Conservation (phyloP, 2,329 filamentous ascomycete genomes). For the Colletotrichum echinochloae region DNA sequence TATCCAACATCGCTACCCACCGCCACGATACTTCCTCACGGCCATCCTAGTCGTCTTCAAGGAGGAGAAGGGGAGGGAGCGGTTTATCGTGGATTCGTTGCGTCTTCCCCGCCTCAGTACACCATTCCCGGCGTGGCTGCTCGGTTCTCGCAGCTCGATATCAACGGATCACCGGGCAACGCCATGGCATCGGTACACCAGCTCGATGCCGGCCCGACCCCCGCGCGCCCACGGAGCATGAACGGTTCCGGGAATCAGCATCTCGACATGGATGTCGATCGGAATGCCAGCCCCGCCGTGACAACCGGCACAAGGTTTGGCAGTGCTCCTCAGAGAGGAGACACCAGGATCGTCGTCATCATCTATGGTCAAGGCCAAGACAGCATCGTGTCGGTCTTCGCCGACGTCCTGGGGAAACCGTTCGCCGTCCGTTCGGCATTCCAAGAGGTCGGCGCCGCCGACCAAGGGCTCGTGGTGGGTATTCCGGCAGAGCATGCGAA, state of each 20-base stretch:
- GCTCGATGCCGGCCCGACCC: constrained; percentile 50
- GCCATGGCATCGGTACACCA: constrained; percentile 56
- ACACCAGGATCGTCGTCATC: constrained; percentile 72
- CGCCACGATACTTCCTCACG: constrained; percentile 36
- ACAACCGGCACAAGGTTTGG: constrained; percentile 57
- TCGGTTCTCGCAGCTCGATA: constrained; percentile 36
- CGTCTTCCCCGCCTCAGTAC: constrained; percentile 6
- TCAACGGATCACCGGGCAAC: constrained; percentile 15
- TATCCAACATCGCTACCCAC: constrained; percentile 19
- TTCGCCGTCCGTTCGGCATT: constrained; percentile 70
- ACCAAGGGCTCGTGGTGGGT: constrained; percentile 76
- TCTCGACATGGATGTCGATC: constrained; percentile 51
- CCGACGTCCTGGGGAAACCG: constrained; percentile 82
- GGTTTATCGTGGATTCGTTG: constrained; percentile 20
- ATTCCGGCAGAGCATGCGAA: constrained; percentile 69
- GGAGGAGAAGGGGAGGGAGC: constrained; percentile 39
- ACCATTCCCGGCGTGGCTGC: constrained; percentile 24
- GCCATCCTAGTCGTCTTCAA: constrained; percentile 20
- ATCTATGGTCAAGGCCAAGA: constrained; percentile 79
- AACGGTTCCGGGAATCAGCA: constrained; percentile 44
- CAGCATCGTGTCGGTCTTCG: constrained; percentile 78
- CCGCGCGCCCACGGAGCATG: constrained; percentile 45
- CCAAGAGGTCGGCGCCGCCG: constrained; percentile 63
- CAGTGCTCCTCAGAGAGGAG: constrained; percentile 63
- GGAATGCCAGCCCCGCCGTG: constrained; percentile 49